Evolutionary conservation across 139 green algal genomes (phyloP).

Genomic region (Volvox reticuliferus): DNA sequence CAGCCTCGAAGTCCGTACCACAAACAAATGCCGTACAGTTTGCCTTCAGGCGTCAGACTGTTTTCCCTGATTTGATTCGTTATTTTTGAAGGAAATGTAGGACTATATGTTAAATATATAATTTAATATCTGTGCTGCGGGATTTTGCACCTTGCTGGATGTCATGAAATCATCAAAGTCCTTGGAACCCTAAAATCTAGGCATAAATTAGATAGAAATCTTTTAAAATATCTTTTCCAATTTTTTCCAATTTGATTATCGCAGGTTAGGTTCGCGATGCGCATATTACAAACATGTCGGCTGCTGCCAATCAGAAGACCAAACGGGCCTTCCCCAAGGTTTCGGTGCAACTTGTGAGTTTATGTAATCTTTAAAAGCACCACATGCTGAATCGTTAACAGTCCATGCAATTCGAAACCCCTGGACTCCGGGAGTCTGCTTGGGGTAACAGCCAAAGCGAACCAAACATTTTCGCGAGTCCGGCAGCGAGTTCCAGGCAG

Average conservation of each 20-base stretch:
- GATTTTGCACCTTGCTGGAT: no score
- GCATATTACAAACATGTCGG: background rate
- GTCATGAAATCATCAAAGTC: no score
- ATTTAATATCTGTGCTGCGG: no score
- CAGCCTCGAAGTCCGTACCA: background rate
- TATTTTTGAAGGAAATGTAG: no score
- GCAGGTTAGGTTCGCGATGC: background rate
- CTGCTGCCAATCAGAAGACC: background rate
- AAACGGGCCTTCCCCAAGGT: background rate
- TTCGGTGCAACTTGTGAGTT: background rate
- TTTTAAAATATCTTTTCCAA: background rate
- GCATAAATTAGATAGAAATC: background rate
- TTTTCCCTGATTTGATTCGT: no score
- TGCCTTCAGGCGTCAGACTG: no score
- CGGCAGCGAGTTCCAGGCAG: no score
- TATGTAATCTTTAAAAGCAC: background rate
- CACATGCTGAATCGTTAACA: background rate
- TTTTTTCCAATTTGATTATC: background rate
- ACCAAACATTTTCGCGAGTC: no score
- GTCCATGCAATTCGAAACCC: background rate
- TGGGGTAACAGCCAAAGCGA: no score
- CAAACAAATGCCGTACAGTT: no score
- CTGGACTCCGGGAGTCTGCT: no score
- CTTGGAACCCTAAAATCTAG: background rate
- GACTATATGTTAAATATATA: no score